A percentile compares a stretch with the other conserved stretches of the same genome.
These are phyloP conservation scores for Cladosporium halotolerans DNA, from an alignment of 2,329 filamentous ascomycete species.

Conservation along the genomic window DNA sequence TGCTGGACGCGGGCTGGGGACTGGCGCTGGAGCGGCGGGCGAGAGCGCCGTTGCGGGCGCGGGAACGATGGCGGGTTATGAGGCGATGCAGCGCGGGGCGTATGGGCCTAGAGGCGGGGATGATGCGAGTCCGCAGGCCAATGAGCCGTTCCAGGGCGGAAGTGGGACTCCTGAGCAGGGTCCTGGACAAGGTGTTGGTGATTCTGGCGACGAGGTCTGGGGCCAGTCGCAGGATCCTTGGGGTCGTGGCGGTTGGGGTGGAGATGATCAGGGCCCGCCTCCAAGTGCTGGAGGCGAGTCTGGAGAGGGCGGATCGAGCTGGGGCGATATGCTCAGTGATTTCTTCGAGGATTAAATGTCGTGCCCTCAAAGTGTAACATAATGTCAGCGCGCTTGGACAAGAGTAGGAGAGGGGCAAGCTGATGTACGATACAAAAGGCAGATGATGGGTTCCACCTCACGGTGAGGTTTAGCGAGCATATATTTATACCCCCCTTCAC, in stretches of 20 bases:
- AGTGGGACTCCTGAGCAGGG: conserved; percentile 5
- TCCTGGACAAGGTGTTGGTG: conserved; percentile 22
- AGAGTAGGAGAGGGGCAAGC: too few species aligned
- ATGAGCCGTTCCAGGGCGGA: conserved; percentile 24
- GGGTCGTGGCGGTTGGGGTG: conserved; percentile 16
- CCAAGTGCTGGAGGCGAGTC: neutral
- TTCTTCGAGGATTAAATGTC: conserved; percentile 13
- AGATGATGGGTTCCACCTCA: too few species aligned
- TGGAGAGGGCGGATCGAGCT: conserved; percentile 23
- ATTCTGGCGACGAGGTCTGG: conserved; percentile 26
- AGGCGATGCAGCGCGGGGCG: conserved; percentile 53
- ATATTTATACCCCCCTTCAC: too few species aligned
- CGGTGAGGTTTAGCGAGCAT: too few species aligned
- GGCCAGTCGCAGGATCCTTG: conserved; percentile 27
- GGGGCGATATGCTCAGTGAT: conserved; percentile 17
- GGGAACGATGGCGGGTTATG: conserved; percentile 57
- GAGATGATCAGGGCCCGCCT: neutral
- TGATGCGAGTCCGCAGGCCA: conserved; percentile 28
- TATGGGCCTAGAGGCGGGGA: conserved; percentile 26
- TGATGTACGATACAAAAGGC: too few species aligned
- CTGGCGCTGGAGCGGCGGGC: conserved; percentile 35
- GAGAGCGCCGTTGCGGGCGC: conserved; percentile 43
- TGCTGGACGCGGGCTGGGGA: conserved; percentile 22
- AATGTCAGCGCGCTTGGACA: too few species aligned
- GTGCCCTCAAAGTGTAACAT: too few species aligned